Conservation (phyloP, 345 rosid species). For the Orychophragmus violaceus region DNA sequence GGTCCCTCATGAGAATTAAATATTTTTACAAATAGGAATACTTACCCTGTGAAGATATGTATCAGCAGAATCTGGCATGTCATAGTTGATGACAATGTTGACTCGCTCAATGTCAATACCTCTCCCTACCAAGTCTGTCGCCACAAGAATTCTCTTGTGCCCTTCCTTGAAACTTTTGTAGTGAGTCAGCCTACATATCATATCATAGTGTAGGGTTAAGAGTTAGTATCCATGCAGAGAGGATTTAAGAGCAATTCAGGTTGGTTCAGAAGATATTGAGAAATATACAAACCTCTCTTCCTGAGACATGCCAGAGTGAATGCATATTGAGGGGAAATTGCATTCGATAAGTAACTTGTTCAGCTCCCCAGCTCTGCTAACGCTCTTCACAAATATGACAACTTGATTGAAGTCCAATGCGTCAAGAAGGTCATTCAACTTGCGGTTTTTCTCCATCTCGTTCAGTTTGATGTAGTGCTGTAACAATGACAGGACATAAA, state of each 20-base stretch:
- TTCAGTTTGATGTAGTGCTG: conserved; percentile 98
- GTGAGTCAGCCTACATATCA: conserved; percentile 67
- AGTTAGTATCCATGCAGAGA: background rate
- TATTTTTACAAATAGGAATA: background rate
- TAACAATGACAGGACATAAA: background rate
- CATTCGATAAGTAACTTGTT: conserved; percentile 93
- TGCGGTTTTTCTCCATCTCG: conserved; percentile 94
- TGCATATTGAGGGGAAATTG: conserved; percentile 96
- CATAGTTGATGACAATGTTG: conserved; percentile 94
- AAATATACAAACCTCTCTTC: conserved; percentile 71
- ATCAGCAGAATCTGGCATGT: conserved; percentile 99
- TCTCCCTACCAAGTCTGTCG: conserved; percentile 94
- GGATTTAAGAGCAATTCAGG: background rate
- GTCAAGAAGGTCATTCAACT: conserved; percentile 94
- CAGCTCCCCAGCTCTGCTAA: conserved; percentile 88
- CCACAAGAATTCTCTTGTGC: conserved; percentile 95
- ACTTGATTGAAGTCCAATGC: conserved; percentile 99
- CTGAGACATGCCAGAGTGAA: conserved; percentile 98
- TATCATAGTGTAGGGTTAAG: background rate
- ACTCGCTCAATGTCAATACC: conserved; percentile 98
- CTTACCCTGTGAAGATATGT: conserved; percentile 91
- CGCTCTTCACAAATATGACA: conserved; percentile 95
- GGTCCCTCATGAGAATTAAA: background rate
- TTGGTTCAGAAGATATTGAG: background rate
- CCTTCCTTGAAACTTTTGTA: conserved; percentile 99